These are phyloP conservation scores for Candolleomyces aberdarensis DNA, from an alignment of 768 basidiomycete species.

Conservation along the genomic window DNA sequence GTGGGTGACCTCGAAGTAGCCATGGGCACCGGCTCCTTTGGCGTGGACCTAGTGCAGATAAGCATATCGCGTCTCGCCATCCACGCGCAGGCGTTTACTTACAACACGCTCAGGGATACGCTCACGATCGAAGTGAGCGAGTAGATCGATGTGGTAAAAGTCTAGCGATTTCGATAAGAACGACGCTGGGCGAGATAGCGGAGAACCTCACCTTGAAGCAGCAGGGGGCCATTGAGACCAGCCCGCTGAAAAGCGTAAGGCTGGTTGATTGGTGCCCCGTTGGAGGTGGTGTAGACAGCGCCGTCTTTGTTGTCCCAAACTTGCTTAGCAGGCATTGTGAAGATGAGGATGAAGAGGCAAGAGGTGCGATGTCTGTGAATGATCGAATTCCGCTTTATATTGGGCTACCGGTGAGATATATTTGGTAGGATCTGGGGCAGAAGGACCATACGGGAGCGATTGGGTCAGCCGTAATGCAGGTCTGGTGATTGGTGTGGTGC, in stretches of 20 bases:
- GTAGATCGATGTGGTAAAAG: slow-evolving; percentile 85
- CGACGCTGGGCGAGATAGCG: slow-evolving; percentile 8
- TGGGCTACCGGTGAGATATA: background rate
- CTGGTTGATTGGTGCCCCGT: slow-evolving; percentile 70
- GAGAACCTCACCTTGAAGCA: slow-evolving; percentile 68
- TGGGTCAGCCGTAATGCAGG: background rate
- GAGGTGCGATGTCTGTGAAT: background rate
- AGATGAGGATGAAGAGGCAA: slow-evolving; percentile 14
- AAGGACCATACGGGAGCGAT: too few species aligned
- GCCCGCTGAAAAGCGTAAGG: slow-evolving; percentile 80
- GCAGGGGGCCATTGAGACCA: slow-evolving; percentile 75
- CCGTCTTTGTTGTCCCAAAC: slow-evolving; percentile 52
- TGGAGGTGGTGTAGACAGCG: slow-evolving; percentile 81
- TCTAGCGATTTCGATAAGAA: slow-evolving; percentile 38
- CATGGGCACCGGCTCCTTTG: slow-evolving; percentile 91
- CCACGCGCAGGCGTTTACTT: slow-evolving; percentile 21
- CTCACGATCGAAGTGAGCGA: slow-evolving; percentile 92
- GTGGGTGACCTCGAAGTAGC: slow-evolving; percentile 88
- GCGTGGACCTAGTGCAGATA: slow-evolving; percentile 69
- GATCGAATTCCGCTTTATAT: background rate
- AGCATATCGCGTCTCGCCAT: slow-evolving; percentile 11
- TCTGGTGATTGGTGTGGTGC: background rate
- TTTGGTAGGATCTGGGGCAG: background rate
- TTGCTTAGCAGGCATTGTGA: slow-evolving; percentile 61
- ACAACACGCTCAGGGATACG: slow-evolving; percentile 95